Evolutionary conservation across 2,329 filamentous ascomycete species (phyloP).

Genomic region (Xylaria sp.): DNA sequence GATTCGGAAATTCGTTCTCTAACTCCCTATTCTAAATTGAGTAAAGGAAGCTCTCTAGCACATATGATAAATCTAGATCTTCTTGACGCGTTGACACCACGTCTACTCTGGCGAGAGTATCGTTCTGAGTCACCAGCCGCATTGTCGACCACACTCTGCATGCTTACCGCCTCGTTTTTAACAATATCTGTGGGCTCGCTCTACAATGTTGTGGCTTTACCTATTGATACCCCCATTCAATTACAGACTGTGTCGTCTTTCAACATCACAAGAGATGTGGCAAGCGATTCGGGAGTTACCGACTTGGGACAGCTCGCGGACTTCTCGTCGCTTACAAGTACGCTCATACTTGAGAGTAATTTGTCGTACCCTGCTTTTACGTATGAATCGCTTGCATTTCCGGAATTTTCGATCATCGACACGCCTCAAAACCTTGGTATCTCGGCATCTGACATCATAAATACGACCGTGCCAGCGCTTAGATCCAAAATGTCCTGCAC

Average conservation of each 20-base stretch:
- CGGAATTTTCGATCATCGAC: neutral
- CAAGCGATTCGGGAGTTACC: neutral
- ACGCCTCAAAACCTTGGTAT: neutral
- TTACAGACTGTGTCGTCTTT: neutral
- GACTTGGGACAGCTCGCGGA: neutral
- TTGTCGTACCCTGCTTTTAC: constrained; percentile 46
- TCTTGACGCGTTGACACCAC: neutral
- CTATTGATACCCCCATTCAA: neutral
- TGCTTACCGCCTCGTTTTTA: neutral
- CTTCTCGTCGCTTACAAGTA: constrained; percentile 21
- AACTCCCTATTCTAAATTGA: neutral
- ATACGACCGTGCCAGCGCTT: neutral
- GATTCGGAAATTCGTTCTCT: neutral
- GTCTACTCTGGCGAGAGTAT: neutral
- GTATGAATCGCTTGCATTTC: constrained; percentile 40
- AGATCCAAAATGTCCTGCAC: neutral
- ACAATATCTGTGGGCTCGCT: neutral
- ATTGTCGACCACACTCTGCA: neutral
- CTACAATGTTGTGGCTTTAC: neutral
- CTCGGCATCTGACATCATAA: neutral
- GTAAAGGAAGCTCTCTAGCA: neutral
- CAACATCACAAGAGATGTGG: neutral
- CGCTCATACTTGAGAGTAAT: constrained; percentile 45
- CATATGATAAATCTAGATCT: neutral
- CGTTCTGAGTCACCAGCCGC: neutral